Conservation (phyloP, 2,329 filamentous ascomycete species). For the Fusarium oxysporum region DNA sequence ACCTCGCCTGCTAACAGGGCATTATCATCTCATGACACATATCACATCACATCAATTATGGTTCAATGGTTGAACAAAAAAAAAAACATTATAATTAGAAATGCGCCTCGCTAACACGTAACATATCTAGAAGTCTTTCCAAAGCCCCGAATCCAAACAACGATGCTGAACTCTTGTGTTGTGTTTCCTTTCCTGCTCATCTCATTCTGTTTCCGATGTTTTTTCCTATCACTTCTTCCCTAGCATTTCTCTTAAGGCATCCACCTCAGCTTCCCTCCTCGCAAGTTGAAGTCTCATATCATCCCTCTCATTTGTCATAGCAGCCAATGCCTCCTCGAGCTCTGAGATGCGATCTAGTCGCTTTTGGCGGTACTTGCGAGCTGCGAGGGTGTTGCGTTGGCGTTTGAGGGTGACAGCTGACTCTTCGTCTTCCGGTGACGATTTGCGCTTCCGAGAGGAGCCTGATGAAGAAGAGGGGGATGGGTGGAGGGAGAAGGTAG, state of each 20-base stretch:
- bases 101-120: constrained; percentile 22
- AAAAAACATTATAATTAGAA: background rate
- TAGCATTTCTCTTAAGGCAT: constrained; percentile 67
- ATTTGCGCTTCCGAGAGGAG: constrained; percentile 41
- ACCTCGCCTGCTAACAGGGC: constrained; percentile 33
- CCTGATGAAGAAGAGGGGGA: constrained; percentile 33
- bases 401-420: constrained; percentile 62
- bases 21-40: constrained; percentile 28
- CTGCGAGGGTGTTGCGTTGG: constrained; percentile 76
- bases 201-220: constrained; percentile 31
- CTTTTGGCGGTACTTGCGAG: constrained; percentile 77
- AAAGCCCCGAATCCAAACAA: constrained; percentile 22
- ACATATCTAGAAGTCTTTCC: constrained; percentile 24
- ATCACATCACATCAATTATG: background rate
- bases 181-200: background rate
- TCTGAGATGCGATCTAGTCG: constrained; percentile 73
- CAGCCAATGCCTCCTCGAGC: constrained; percentile 69
- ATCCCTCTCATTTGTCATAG: constrained; percentile 71
- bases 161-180: background rate
- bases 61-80: constrained; percentile 15
- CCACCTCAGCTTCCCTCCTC: constrained; percentile 72
- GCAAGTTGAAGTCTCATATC: constrained; percentile 72
- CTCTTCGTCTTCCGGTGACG: constrained; percentile 41
- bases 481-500: constrained; percentile 39
- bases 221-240: constrained; percentile 38